Base-by-base conservation (phyloP, 306 rosid genomes). In the Casuarina glauca region DNA sequence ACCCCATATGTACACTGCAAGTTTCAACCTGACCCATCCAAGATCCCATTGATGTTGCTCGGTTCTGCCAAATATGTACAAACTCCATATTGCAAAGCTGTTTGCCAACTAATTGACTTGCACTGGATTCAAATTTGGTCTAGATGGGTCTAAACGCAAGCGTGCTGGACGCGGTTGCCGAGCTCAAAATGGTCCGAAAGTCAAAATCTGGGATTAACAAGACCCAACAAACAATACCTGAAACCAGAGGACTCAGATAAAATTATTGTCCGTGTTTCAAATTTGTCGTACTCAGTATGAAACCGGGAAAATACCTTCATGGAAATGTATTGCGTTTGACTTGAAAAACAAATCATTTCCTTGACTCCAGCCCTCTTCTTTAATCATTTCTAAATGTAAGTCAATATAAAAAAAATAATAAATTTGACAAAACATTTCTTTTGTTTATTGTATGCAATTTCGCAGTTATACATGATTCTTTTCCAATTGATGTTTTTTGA, bases 91-190 rank as follows among this genome's bases (percentile, higher is more conserved):
- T 54, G 60, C 77, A 49, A 41, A 49, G 53, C 74, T 54, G 83
- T 36, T 80, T 67, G 70, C 83, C 83, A 45, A 80, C 66, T 20
- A 74, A 20, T 80, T 80, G 61, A 74, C 55, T 12, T 39, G 17
- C 54, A 12, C 48, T 78, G 38, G 16, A 58, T 58, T 26, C 16
- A 58, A 58, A 3, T 20, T 26, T 26, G 32, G 32, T 26, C 32
- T 26, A 26, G 32, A 26, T 26, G 32, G 32, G 32, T 26, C 32
- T 26, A 26, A 26, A 26, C 32, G 32, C 32, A 26, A 26, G 32
- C 32, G 32, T 26, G 32, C 32, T 26, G 32, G 32, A 26, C 32
- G 32, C 32, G 32, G 32, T 26, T 26, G 32, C 53, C 20, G 1
- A 17, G 54, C 15, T 10, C 5, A 32, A 19, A 58, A 60, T 26